phyloP scores from a whole-genome alignment of 495 filamentous ascomycete genomes.

The Xylaria longipes region DNA sequence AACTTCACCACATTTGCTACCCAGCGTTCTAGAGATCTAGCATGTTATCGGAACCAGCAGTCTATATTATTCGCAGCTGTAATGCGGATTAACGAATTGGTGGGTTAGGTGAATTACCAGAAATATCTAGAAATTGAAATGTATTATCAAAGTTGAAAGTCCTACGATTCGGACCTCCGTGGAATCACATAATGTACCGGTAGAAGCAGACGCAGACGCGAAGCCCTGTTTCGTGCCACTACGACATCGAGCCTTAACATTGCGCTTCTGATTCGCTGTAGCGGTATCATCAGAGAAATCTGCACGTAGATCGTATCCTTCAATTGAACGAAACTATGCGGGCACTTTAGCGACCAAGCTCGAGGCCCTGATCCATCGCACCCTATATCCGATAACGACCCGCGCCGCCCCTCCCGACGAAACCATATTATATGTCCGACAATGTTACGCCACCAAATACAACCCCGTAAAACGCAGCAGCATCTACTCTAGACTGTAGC shows the following conservation, averaged over 20 bases:
- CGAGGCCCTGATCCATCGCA: too few relatives aligned
- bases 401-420: background rate
- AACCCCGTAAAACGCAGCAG: background rate
- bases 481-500: background rate
- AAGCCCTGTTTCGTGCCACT: too few relatives aligned
- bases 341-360: background rate
- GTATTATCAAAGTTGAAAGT: background rate
- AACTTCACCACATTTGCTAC: background rate
- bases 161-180: too few relatives aligned
- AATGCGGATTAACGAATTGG: too few relatives aligned
- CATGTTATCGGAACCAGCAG: background rate
- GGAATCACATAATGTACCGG: too few relatives aligned
- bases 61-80: background rate
- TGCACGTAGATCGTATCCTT: background rate
- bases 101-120: background rate
- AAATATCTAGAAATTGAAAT: background rate
- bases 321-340: background rate
- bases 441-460: background rate
- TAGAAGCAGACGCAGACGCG: too few relatives aligned
- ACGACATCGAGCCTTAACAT: background rate
- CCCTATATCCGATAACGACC: background rate
- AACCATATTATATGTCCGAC: background rate
- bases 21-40: background rate
- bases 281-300: background rate
- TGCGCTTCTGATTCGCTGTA: background rate